These are phyloP conservation scores for Mycena galericulata DNA, from an alignment of 768 basidiomycete species.

Conservation along the genomic window DNA sequence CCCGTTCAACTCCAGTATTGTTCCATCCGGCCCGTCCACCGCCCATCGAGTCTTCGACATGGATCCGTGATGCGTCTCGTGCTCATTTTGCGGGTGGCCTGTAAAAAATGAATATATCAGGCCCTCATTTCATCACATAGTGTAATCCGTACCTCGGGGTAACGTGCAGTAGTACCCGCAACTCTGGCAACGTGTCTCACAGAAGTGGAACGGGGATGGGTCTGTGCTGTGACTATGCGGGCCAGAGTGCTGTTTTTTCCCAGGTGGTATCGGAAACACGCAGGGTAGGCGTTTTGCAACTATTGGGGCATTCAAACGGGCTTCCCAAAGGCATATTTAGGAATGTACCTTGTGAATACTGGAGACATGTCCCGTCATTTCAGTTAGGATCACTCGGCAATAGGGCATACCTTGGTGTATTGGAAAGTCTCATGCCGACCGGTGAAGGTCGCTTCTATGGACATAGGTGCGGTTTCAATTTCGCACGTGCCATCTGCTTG, in stretches of 20 bases:
- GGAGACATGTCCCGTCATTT: neutral
- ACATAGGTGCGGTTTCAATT: conserved; percentile 68
- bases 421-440: conserved; percentile 71
- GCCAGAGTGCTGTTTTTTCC: conserved; percentile 56
- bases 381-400: neutral
- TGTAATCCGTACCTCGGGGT: conserved; percentile 56
- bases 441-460: conserved; percentile 71
- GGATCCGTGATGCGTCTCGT: conserved; percentile 73
- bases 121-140: neutral
- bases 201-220: conserved; percentile 62
- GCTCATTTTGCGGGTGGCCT: conserved; percentile 72
- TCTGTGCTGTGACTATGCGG: conserved; percentile 62
- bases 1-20: conserved; percentile 64
- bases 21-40: conserved; percentile 63
- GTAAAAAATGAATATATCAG: neutral
- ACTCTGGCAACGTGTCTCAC: conserved; percentile 63
- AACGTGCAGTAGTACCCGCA: conserved; percentile 72
- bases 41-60: conserved; percentile 72
- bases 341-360: conserved; percentile 66
- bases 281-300: conserved; percentile 65
- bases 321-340: neutral
- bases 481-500: conserved; percentile 63
- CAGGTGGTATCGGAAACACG: conserved; percentile 57
- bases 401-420: conserved; percentile 67
- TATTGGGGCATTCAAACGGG: conserved; percentile 33